Base-by-base conservation (phyloP, 164 flowering plant species). In the Macadamia integrifolia region DNA sequence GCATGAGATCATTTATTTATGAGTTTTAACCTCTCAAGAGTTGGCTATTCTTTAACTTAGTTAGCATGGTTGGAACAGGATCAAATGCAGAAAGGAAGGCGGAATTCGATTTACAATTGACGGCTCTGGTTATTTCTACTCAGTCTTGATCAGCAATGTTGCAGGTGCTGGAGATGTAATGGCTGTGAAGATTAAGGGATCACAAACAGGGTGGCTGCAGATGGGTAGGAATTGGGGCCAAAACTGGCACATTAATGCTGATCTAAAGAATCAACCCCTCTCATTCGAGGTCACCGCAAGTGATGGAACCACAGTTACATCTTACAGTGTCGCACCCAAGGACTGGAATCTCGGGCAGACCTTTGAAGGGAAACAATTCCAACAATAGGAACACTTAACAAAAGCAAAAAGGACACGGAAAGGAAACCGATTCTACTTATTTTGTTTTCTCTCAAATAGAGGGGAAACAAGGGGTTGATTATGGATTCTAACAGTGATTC, bases 161-260 rank as follows among this genome's bases (percentile, higher is more conserved):
- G 98, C 90, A n/a, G 96, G 95, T 8, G 85, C 85, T n/a, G 98
- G 98, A 56, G 97, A 94, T 65, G 68, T 93, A 31, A 66, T 53
- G 44, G 87, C 86, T 6, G 85, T 92, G 72, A 94, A 92, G 79
- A 75, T 94, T 28, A 92, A 90, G 74, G 98, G 98, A 3, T 86
- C 97, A 40, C 81, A 78, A 77, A 92, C 95, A 2, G 98, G 97
- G 49, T 94, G 97, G 98, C 90, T 94, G 67, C 84, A 85, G 31
- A 90, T 94, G 98, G 96, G 93, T 18, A 77, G 97, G 74, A 92
- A 88, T 58, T 94, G 98, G 98, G 98, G 98, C 9, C 97, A 88
- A 63, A 88, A 83, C 64, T 94, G 98, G 97, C 96, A 87, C 68
- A 72, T 90, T 40, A 92, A 77, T 83, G 97, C 95, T 13, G 88